Evolutionary conservation across 805 yeast genomes (phyloP).

Genomic region (Pichia gijzeniarum): DNA sequence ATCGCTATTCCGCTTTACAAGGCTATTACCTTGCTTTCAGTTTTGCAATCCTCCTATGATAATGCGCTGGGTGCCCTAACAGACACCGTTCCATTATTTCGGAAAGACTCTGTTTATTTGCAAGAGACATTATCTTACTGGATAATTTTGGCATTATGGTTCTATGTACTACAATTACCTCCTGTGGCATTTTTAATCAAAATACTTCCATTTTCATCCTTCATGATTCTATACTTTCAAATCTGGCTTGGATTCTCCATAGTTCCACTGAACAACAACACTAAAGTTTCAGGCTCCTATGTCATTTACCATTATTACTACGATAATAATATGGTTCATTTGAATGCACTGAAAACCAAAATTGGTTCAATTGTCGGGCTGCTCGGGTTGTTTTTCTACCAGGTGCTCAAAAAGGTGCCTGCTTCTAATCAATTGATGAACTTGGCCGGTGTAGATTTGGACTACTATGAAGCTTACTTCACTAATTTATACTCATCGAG

Average conservation of each 20-base stretch:
- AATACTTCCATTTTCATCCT: slow-evolving; percentile 49
- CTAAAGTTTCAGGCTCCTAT: slow-evolving; percentile 11
- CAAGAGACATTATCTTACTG: slow-evolving; percentile 56
- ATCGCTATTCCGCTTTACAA: slow-evolving; percentile 35
- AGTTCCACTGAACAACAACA: slow-evolving; percentile 12
- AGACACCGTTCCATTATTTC: slow-evolving; percentile 4
- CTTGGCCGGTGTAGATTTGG: background rate
- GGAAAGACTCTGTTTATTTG: background rate
- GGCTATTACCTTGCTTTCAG: slow-evolving; percentile 24
- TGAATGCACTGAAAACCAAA: background rate
- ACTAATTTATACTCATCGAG: too few species aligned
- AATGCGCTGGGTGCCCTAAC: slow-evolving; percentile 4
- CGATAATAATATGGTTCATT: slow-evolving; percentile 4
- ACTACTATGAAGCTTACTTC: background rate
- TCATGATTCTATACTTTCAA: slow-evolving; percentile 41
- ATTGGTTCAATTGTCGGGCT: background rate
- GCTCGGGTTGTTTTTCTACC: background rate
- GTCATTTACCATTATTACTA: slow-evolving; percentile 12
- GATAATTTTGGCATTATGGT: slow-evolving; percentile 46
- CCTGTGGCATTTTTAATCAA: slow-evolving; percentile 35
- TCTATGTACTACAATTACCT: slow-evolving; percentile 14
- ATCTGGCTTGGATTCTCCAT: slow-evolving; percentile 56
- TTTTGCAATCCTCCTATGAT: background rate
- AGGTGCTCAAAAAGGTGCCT: background rate
- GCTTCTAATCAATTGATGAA: background rate